Evolutionary conservation across 805 yeast genomes (phyloP), one percentile per base, ranked within the genome.

Genomic region (Pachysolen tannophilus): DNA sequence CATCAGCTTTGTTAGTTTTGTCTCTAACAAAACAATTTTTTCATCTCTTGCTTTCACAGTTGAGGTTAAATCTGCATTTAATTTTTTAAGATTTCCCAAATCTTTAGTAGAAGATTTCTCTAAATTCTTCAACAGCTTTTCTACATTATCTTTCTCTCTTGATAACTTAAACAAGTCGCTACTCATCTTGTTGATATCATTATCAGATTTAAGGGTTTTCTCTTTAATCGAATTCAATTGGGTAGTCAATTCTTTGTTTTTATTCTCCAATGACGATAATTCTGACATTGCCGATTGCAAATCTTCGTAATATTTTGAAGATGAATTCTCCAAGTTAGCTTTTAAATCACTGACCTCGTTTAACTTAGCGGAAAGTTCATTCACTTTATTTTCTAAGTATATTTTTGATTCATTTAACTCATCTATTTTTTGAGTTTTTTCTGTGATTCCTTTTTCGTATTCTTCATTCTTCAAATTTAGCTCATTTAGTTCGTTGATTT

Each of bases 141-240:
- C 76, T 6, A 68, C 47, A 0, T 69, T 68, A 2, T 70, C 75
- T 39, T 78, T 78, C 23, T 75, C 75, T 37, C 72, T 74, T 0
- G 76, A 68, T 28, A 86, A 60, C 32, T 70, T 70, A 54, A 85
- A 72, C 20, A 88, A 60, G 43, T 88, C 97, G 26, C 90, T 64
- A 36, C 80, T 82, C 95, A 88, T 83, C 46, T 86, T 87, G 51
- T 87, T 87, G 34, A 88, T 79, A 4, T 95, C 97, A 40, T 75
- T 79, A 48, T 88, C 96, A 1, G 90, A 82, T 43, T 72, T 78
- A 18, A 65, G 65, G 45, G 75, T 80, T 9, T 67, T 70, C 7
- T 52, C 54, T 29, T 59, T 65, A 6, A 60, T 37, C 2, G 49
- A 40, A 4, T 49, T 50, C 11, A 67, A 45, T 39, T 63, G 63